Percentiles rank a stretch among this genome's conserved stretches.
phyloP scores from a whole-genome alignment of 352 stramenopile species.

The Phytophthora cajani region DNA sequence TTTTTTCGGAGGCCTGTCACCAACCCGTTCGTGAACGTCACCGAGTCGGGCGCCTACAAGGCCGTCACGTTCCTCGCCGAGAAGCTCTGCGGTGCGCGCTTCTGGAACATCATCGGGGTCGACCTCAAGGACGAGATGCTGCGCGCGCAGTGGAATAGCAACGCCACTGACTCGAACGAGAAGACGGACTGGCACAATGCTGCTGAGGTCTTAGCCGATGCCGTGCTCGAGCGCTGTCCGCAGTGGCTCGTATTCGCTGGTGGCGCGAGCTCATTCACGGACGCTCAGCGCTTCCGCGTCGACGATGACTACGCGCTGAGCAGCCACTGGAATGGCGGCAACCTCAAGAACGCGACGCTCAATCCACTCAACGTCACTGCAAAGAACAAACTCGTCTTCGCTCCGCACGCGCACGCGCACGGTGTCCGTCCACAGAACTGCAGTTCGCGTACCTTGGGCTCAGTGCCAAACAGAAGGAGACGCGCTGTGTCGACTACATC shows the following conservation, averaged over 20 bases:
- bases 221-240: slow-evolving; percentile 54
- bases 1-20: too few species aligned
- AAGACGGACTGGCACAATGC: slow-evolving; percentile 50
- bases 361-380: slow-evolving; percentile 50
- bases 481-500: slow-evolving; percentile 54
- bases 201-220: slow-evolving; percentile 46
- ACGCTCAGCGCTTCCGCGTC: slow-evolving; percentile 46
- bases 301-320: slow-evolving; percentile 49
- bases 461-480: slow-evolving; percentile 17
- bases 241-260: slow-evolving; percentile 74
- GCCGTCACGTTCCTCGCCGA: slow-evolving; percentile 52
- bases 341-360: slow-evolving; percentile 64
- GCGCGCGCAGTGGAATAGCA: slow-evolving; percentile 42
- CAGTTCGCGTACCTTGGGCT: slow-evolving; percentile 36
- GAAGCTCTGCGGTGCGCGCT: slow-evolving; percentile 54
- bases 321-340: slow-evolving; percentile 67
- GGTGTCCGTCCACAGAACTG: slow-evolving; percentile 61
- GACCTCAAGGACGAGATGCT: slow-evolving; percentile 74
- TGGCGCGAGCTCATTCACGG: slow-evolving; percentile 54
- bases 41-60: slow-evolving; percentile 52
- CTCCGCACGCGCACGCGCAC: slow-evolving; percentile 67
- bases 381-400: slow-evolving; percentile 72
- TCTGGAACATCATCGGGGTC: slow-evolving; percentile 77
- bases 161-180: slow-evolving; percentile 29
- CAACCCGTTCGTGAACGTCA: slow-evolving; percentile 53